A percentile compares a stretch with the other conserved stretches of the same genome.
Conservation (phyloP, 2,329 filamentous ascomycete genomes). For the Helotiales sp. region DNA sequence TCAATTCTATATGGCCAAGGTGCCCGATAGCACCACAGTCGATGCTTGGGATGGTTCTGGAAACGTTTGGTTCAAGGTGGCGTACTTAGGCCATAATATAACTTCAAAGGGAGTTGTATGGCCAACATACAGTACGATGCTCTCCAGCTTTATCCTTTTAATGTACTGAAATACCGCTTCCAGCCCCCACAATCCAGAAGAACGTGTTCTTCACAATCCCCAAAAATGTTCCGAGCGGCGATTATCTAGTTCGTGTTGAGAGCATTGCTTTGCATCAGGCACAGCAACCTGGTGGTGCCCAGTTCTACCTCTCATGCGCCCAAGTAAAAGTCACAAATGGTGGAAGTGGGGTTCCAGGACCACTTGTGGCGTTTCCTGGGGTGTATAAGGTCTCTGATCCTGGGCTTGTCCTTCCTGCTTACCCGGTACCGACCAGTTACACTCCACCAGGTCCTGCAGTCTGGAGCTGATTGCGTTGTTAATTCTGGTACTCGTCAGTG, state of each 20-base stretch:
- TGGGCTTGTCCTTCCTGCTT: not conserved
- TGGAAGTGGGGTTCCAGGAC: constrained; percentile 38
- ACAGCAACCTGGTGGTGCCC: constrained; percentile 20
- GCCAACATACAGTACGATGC: not conserved
- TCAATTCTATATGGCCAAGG: constrained; percentile 16
- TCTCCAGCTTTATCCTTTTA: not conserved
- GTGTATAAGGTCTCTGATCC: constrained; percentile 37
- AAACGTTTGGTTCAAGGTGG: constrained; percentile 35
- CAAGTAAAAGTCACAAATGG: constrained; percentile 45
- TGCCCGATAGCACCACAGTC: constrained; percentile 13
- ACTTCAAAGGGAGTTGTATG: not conserved
- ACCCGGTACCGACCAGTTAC: constrained; percentile 1
- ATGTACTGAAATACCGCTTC: not conserved
- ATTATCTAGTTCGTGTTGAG: constrained; percentile 39
- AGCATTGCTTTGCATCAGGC: constrained; percentile 34
- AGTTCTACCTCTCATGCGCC: constrained; percentile 38
- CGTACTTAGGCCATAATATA: constrained; percentile 32
- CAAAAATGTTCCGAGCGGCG: constrained; percentile 28
- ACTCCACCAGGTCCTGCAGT: not conserved
- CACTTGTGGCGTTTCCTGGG: constrained; percentile 37
- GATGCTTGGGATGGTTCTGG: constrained; percentile 18
- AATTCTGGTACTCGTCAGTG: too few relatives aligned
- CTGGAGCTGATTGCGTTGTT: too few relatives aligned
- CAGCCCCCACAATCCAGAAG: not conserved
- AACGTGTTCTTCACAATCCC: constrained; percentile 2